Conservation (phyloP, 164 flowering plant species). For the Tinospora cordifolia region DNA sequence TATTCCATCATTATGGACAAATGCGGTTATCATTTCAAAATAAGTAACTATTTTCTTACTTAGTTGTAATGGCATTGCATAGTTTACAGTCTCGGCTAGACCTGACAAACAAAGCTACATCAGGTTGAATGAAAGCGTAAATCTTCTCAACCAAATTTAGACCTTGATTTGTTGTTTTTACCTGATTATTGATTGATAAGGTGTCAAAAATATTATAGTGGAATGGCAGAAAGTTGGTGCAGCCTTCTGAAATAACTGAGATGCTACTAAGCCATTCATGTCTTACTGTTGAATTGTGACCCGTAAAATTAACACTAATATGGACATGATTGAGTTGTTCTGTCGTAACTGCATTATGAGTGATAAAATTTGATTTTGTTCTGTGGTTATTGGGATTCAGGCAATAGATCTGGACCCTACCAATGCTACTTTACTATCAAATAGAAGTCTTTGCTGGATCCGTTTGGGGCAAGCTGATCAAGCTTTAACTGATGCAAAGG, state of each 20-base stretch:
- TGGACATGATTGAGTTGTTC: neutral
- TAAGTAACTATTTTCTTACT: too few species aligned
- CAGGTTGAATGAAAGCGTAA: too few species aligned
- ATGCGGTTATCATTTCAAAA: too few species aligned
- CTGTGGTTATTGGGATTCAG: conserved; percentile 27
- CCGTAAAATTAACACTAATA: neutral
- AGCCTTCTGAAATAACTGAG: neutral
- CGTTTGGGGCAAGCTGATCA: conserved; percentile 86
- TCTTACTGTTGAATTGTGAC: neutral
- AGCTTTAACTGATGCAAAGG: conserved; percentile 84
- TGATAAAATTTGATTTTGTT: neutral
- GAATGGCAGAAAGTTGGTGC: too few species aligned
- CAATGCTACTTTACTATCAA: conserved; percentile 72
- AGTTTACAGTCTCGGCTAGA: too few species aligned
- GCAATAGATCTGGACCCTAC: conserved; percentile 78
- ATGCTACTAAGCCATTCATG: neutral
- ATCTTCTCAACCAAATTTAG: too few species aligned
- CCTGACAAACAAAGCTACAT: too few species aligned
- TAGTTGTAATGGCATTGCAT: too few species aligned
- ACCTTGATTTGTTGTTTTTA: too few species aligned
- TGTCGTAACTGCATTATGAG: neutral
- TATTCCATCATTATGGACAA: too few species aligned
- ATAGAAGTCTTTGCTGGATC: conserved; percentile 94
- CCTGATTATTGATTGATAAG: too few species aligned
- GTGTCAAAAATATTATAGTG: too few species aligned